phyloP scores from a whole-genome alignment of 345 rosid genomes.

The Eucalyptus pauciflora region DNA sequence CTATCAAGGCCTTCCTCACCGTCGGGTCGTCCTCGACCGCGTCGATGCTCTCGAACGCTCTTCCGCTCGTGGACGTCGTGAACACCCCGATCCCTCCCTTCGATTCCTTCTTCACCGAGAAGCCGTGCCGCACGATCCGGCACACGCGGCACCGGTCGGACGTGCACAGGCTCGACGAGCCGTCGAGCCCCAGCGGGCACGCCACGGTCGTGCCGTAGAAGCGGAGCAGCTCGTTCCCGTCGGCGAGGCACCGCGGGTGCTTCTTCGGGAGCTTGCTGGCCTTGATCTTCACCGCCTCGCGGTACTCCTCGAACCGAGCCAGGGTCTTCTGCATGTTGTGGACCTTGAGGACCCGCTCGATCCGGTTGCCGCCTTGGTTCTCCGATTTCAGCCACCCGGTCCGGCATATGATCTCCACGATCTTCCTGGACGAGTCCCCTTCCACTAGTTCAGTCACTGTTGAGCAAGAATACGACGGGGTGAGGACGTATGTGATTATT shows the following conservation, averaged over 20 bases:
- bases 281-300: slow-evolving; percentile 78
- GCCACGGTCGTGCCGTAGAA: slow-evolving; percentile 82
- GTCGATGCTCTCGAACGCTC: slow-evolving; percentile 68
- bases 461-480: not conserved
- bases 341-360: slow-evolving; percentile 84
- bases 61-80: slow-evolving; percentile 91
- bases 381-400: slow-evolving; percentile 91
- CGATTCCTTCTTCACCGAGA: slow-evolving; percentile 72
- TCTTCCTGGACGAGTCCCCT: slow-evolving; percentile 95
- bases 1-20: slow-evolving; percentile 75
- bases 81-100: slow-evolving; percentile 78
- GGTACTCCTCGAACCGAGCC: slow-evolving; percentile 84
- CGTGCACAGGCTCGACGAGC: slow-evolving; percentile 65
- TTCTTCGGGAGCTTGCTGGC: slow-evolving; percentile 37
- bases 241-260: slow-evolving; percentile 91
- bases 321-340: slow-evolving; percentile 94
- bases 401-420: slow-evolving; percentile 93
- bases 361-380: slow-evolving; percentile 63
- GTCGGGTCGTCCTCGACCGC: slow-evolving; percentile 15
- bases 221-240: slow-evolving; percentile 91
- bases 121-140: slow-evolving; percentile 64
- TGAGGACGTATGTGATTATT: not conserved
- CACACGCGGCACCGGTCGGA: slow-evolving; percentile 82
- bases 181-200: slow-evolving; percentile 79
- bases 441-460: slow-evolving; percentile 95